Evolutionary conservation across 352 stramenopile species (phyloP).

Genomic region (Phytopythium cucurbitacearum): DNA sequence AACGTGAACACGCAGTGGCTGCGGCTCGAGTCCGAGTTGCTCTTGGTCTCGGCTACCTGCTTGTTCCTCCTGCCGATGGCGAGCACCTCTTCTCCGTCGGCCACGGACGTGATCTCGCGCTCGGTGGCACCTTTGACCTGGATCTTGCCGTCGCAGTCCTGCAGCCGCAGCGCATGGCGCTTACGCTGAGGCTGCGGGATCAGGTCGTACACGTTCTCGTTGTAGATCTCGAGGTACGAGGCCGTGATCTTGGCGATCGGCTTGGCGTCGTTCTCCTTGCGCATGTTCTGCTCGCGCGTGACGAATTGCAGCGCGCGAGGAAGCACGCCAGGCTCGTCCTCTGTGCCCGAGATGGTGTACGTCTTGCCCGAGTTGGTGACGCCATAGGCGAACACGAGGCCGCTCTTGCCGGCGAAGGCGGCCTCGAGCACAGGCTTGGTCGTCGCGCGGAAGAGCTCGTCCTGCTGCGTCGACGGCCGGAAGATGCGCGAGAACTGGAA

Average conservation of each 20-base stretch:
- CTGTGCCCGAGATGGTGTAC: conserved; percentile 95
- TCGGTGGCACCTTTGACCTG: conserved; percentile 82
- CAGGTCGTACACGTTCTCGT: conserved; percentile 97
- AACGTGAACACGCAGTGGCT: conserved; percentile 91
- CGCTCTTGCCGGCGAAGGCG: conserved; percentile 81
- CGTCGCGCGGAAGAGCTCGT: conserved; percentile 89
- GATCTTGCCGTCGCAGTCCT: conserved; percentile 86
- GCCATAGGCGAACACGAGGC: conserved; percentile 96
- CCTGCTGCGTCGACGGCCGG: conserved; percentile 65
- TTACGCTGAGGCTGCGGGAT: conserved; percentile 61
- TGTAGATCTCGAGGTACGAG: conserved; percentile 98
- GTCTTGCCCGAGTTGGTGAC: conserved; percentile 99
- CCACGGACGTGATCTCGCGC: conserved; percentile 45
- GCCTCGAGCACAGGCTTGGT: conserved; percentile 89
- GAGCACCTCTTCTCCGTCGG: conserved; percentile 75
- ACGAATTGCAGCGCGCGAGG: conserved; percentile 73
- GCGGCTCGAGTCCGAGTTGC: conserved; percentile 88
- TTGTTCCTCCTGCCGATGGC: conserved; percentile 60
- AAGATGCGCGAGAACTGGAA: conserved; percentile 90
- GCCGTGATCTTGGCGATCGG: conserved; percentile 61
- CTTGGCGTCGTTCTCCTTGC: conserved; percentile 35
- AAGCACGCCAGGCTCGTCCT: conserved; percentile 72
- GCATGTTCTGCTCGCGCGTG: conserved; percentile 53
- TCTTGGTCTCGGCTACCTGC: conserved; percentile 84
- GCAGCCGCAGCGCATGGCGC: conserved; percentile 59